phyloP scores from a whole-genome alignment of 345 rosid species.

The Corchorus capsularis region DNA sequence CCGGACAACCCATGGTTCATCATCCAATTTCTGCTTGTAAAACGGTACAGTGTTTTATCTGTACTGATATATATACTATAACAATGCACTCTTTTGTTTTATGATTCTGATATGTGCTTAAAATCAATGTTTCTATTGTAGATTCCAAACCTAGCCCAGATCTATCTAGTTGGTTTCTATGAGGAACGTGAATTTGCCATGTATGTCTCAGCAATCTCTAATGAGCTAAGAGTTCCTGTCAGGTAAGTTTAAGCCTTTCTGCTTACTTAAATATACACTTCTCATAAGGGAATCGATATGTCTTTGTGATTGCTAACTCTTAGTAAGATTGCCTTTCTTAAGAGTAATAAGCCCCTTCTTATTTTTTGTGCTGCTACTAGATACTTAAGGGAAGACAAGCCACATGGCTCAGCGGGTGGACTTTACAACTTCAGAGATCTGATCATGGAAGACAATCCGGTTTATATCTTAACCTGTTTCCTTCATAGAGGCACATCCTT shows the following conservation, averaged over 20 bases:
- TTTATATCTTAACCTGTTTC: slow-evolving; percentile 29
- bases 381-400: slow-evolving; percentile 85
- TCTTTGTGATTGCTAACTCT: not conserved
- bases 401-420: slow-evolving; percentile 95
- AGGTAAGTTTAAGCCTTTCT: slow-evolving; percentile 46
- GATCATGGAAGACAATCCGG: slow-evolving; percentile 91
- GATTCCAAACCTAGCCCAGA: slow-evolving; percentile 84
- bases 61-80: not conserved
- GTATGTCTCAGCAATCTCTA: slow-evolving; percentile 84
- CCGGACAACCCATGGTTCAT: slow-evolving; percentile 96
- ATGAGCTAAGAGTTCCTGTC: slow-evolving; percentile 84
- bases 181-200: slow-evolving; percentile 90
- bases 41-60: slow-evolving; percentile 51
- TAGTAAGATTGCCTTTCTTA: not conserved
- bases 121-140: slow-evolving; percentile 29
- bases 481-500: slow-evolving; percentile 16
- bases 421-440: slow-evolving; percentile 74
- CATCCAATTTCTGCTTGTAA: slow-evolving; percentile 98
- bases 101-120: slow-evolving; percentile 11
- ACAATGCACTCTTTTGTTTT: not conserved
- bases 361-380: slow-evolving; percentile 32
- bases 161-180: slow-evolving; percentile 83
- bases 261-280: not conserved
- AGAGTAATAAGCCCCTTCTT: not conserved
- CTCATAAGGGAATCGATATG: not conserved